These are phyloP conservation scores for Serendipita sp. DNA, from an alignment of 768 basidiomycete genomes.

Conservation along the genomic window DNA sequence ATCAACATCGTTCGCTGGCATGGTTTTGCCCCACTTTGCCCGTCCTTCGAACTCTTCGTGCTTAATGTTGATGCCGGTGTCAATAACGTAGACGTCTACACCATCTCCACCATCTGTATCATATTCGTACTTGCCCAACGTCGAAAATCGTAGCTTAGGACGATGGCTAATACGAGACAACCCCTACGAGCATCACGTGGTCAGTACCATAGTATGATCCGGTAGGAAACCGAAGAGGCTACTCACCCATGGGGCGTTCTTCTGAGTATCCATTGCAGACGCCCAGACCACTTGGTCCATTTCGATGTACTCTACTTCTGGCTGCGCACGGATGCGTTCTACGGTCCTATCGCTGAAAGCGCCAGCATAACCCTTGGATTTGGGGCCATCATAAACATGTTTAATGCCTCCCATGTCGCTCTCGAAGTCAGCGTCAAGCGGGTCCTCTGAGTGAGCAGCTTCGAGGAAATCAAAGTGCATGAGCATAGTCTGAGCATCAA, in stretches of 20 bases:
- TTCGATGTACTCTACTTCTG: constrained; percentile 88
- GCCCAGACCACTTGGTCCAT: constrained; percentile 73
- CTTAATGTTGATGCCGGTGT: constrained; percentile 64
- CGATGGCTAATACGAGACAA: constrained; percentile 92
- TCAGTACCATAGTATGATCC: too few relatives aligned
- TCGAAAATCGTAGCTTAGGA: constrained; percentile 51
- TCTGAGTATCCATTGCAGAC: constrained; percentile 29
- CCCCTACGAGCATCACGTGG: constrained; percentile 37
- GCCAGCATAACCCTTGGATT: constrained; percentile 65
- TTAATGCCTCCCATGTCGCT: constrained; percentile 28
- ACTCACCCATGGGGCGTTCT: constrained; percentile 73
- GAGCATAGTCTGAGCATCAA: constrained; percentile 39
- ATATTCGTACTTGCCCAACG: constrained; percentile 66
- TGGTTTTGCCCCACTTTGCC: constrained; percentile 84
- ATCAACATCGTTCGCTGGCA: constrained; percentile 70
- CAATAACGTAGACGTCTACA: constrained; percentile 61
- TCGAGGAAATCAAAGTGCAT: constrained; percentile 72
- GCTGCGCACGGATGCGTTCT: constrained; percentile 60
- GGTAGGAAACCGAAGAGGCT: not conserved
- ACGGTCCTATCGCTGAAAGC: constrained; percentile 55
- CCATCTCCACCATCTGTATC: constrained; percentile 65
- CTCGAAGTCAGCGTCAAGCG: constrained; percentile 31
- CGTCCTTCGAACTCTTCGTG: constrained; percentile 84
- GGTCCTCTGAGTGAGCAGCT: constrained; percentile 38
- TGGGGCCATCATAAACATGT: constrained; percentile 62